Evolutionary conservation across 208 protist genomes (phyloP).

Genomic region (Leishmania arabica): DNA sequence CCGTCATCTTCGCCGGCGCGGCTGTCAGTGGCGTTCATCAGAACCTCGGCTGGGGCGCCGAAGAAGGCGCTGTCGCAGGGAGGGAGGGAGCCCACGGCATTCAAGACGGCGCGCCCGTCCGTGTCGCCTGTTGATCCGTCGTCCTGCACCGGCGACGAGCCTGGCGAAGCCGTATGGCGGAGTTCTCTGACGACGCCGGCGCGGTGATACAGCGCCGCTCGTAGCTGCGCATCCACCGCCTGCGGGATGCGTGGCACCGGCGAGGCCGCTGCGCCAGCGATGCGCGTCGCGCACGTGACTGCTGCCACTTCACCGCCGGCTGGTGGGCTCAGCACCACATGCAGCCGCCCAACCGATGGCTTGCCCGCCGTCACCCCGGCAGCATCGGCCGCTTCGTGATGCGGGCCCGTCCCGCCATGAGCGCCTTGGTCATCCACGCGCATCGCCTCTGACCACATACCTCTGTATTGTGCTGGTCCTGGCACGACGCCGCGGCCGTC

Average conservation of each 20-base stretch:
- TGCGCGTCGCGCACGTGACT: not conserved
- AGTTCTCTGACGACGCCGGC: slow-evolving; percentile 10
- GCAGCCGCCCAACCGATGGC: slow-evolving; percentile 7
- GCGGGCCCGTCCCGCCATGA: not conserved
- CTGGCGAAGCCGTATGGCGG: not conserved
- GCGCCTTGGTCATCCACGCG: not conserved
- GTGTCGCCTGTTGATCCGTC: not conserved
- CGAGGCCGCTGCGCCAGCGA: not conserved
- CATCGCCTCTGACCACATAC: not conserved
- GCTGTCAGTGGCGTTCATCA: not conserved
- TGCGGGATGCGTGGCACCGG: not conserved
- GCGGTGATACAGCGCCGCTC: slow-evolving; percentile 7
- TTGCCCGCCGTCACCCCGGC: slow-evolving; percentile 11
- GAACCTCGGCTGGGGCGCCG: slow-evolving; percentile 18
- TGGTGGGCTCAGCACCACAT: slow-evolving; percentile 12
- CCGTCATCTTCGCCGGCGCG: not conserved
- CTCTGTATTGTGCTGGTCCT: not conserved
- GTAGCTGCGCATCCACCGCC: slow-evolving; percentile 9
- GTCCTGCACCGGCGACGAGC: not conserved
- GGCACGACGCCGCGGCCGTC: not conserved
- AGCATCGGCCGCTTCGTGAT: not conserved
- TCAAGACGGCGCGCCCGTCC: not conserved
- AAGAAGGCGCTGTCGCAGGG: slow-evolving; percentile 28
- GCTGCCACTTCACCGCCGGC: not conserved
- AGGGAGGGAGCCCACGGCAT: slow-evolving; percentile 14